Evolutionary conservation across 2,329 filamentous ascomycete genomes (phyloP), one percentile per base, ranked within the genome.

Genomic region (Colletotrichum brevisporum): DNA sequence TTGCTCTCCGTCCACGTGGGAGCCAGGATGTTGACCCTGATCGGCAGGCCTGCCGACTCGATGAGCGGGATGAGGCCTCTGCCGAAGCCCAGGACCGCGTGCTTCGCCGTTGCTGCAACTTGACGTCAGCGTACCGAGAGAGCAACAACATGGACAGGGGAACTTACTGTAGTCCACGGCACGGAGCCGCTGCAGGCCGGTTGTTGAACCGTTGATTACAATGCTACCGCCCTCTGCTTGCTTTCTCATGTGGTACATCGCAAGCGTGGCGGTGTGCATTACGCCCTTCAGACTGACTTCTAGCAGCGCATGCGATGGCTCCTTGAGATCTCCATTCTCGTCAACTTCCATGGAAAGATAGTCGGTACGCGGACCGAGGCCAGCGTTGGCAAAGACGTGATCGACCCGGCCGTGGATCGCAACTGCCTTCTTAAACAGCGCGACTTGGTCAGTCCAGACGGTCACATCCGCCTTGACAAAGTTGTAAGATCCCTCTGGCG

Each of bases 391-490:
- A 74, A 94, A 94, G 6, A 93, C 93, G 76, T 92, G 88, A 51
- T 93, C 92, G 69, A 95, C 88, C 70, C 93, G 91, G 75, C 94
- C 92, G 71, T 92, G 88, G 60, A 93, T 90, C 12, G 82, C 77
- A 66, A 83, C 82, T 2, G 86, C 78, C 63, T 80, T 76, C 63
- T 84, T 84, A 79, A 90, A 90, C 12, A 90, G 79, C 0, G 78
- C 76, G 13, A 81, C 76, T 9, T 89, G 81, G 8, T 85, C 83
- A 3, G 76, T 70, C 88, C 88, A 90, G 16, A 78, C 75, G 1
- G 82, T 78, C 2, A 89, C 85, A 69, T 89, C 80, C 3, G 83
- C 82, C 68, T 81, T 74, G 41, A 84, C 71, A 73, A 84, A 88
- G 21, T 79, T 74, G 64, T 83, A 81, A 3, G 72, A 47, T 5